A percentile compares a stretch with the other conserved stretches of the same genome.
Conservation (phyloP, 2,329 filamentous ascomycete genomes). For the Ceratocystis ficicola region DNA sequence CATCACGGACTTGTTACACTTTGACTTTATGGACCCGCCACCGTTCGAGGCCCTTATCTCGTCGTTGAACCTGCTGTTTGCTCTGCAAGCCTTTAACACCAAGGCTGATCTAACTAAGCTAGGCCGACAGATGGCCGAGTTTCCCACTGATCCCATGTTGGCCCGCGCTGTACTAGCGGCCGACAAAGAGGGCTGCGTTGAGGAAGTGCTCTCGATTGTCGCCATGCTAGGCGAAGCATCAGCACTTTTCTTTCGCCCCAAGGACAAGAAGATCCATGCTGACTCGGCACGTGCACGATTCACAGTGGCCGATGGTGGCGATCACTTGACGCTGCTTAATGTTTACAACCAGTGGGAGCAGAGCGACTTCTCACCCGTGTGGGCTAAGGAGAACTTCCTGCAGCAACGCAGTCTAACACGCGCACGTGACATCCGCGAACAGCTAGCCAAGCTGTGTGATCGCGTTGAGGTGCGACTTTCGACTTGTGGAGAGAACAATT, state of each 20-base stretch:
- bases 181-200: conserved; percentile 81
- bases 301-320: conserved; percentile 79
- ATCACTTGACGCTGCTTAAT: conserved; percentile 78
- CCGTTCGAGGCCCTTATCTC: conserved; percentile 80
- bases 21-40: conserved; percentile 93
- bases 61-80: conserved; percentile 81
- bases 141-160: conserved; percentile 84
- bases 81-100: conserved; percentile 77
- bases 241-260: conserved; percentile 84
- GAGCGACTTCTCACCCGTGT: conserved; percentile 74
- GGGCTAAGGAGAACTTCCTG: conserved; percentile 85
- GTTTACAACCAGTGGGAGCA: conserved; percentile 96
- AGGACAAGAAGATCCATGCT: conserved; percentile 94
- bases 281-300: conserved; percentile 83
- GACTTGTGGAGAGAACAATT: conserved; percentile 55
- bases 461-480: conserved; percentile 72
- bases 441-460: conserved; percentile 84
- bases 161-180: conserved; percentile 80
- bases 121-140: conserved; percentile 88
- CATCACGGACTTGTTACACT: conserved; percentile 83
- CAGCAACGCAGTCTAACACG: conserved; percentile 82
- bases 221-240: conserved; percentile 84
- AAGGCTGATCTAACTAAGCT: conserved; percentile 80
- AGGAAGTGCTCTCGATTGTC: conserved; percentile 87
- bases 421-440: conserved; percentile 82